Evolutionary conservation across 2,329 filamentous ascomycete species (phyloP), one percentile per base, ranked within the genome.

Genomic region (Penicillium italicum): DNA sequence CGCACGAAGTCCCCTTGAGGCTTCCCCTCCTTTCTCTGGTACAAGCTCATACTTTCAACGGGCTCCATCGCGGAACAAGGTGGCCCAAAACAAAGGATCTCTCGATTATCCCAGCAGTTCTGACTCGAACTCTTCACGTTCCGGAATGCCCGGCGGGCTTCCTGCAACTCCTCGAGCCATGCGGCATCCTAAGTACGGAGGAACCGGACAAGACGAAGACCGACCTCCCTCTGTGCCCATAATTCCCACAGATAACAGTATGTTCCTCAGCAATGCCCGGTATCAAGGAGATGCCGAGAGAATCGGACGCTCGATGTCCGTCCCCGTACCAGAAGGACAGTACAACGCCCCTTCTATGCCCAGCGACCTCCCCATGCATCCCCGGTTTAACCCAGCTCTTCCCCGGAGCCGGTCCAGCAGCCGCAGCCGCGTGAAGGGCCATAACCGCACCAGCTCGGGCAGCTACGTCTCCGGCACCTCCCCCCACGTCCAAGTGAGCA

Each of bases 121-220:
- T 9, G 74, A 76, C 50, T 76, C 74, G 0, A 67, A 65, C 53
- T 74, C 72, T 1, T 70, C 72, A 8, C 74, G 77, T 2, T 79
- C 80, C 14, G 77, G 77, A 1, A 68, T 67, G 1, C 80, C 83
- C 6, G 82, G 93, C 49, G 92, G 91, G 0, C 81, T 96, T n/a
- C 91, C 93, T 14, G 90, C 91, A 2, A 97, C 92, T 0, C 92
- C 93, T 30, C 87, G 90, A 75, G 91, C 91, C 1, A 96, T 97
- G 91, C 85, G 89, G 20, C 85, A 95, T 69, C 83, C 84, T 1
- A 85, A 90, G 41, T 85, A 93, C 63, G 81, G 60, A 28, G 59
- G 81, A 70, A 66, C 63, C 42, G 67, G 67, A 47, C 57, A 64
- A 33, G 76, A 79, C 42, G 72, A 76, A 33, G 77, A 81, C 16